Evolutionary conservation across 148 eudicot genomes (phyloP), one percentile per base, ranked within the genome.

Genomic region (Arctostaphylos glauca): DNA sequence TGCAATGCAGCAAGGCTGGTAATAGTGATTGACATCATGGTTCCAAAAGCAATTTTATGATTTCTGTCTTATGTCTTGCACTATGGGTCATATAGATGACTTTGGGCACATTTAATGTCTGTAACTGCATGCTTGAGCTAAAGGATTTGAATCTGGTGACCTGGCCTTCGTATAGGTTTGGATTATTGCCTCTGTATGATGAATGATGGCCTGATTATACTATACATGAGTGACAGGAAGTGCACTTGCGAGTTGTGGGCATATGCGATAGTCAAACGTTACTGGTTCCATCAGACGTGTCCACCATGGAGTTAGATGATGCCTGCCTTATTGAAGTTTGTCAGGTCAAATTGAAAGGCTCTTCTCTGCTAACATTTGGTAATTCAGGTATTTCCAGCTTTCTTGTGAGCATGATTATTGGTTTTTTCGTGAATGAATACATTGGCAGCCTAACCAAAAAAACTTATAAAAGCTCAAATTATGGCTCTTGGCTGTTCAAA

Each of bases 231-330:
- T 31, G 71, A 43, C 86, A 96, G 97, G 95, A 95, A 21, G 91
- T 96, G 76, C 81, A 89, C 81, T 84, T 96, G 88, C 83, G 94
- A 78, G 93, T 96, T 46, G 88, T 94, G 73, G 99, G 98, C 58
- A 89, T 94, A 67, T 93, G 94, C 55, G 98, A 96, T 81, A 94
- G 98, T 83, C 91, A 93, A 87, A 89, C 92, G 1, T 71, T 96
- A 81, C 82, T 94, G 83, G 85, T 88, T 83, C 83, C 90, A 52
- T 82, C 88, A 1, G 91, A 96, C 90, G 92, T 89, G 80, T 83
- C 87, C 53, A 87, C 89, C 21, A 87, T 62, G 70, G 98, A 94
- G 88, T 88, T 96, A n/a, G 97, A 88, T 84, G 99, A 96, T 89
- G 81, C 64, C 10, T 84, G 86, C 43, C 87, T 96, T 50, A 62